Base-by-base conservation (phyloP, 2,329 filamentous ascomycete species). In the Zymoseptoria crescenta region DNA sequence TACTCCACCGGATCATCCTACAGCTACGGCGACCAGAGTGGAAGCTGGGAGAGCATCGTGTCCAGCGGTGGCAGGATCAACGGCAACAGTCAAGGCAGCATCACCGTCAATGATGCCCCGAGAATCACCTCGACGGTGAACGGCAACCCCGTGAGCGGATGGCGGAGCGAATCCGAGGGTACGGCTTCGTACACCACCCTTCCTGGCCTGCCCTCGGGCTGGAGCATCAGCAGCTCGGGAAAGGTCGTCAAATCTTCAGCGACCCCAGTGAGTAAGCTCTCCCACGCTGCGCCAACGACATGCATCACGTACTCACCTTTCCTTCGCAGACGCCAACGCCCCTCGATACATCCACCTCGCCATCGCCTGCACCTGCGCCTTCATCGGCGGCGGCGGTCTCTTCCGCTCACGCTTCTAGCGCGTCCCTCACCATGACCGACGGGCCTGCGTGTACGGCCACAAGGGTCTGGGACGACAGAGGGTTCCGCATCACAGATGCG, bases 1-100 rank as follows among this genome's bases (percentile, higher is more conserved):
- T 99, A 97, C 78, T 96, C 92, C 21, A 96, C 92, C 1, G 94
- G 94, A 56, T 87, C 82, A 19, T 79, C 87, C 63, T 99, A 99
- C 79, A 80, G 78, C 59, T 99, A 97, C 77, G 83, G 83, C 65
- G 89, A 94, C 72, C 83, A 81, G 45, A 87, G 82, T 53, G 94
- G 94, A 53, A 83, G 80, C 21, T 96, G 91, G 89, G 71, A 83
- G 65, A 93, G 89, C 54, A 97, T 99, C 74, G 76, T 83, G 67
- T 85, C 93, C 56, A 82, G 87, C n/a, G 91, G 85, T 64, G 94
- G 94, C 62, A 74, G 79, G 64, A 79, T 97, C 73, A 75, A 76
- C 62, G 81, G 79, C 60, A 78, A 81, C 35, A 83, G 78, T 35
- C 76, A 80, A 53, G 79, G 77, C 20, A 79, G 80, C 30, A 84